Base-by-base conservation (phyloP, 208 protist species). In the Leishmania gerbilli region DNA sequence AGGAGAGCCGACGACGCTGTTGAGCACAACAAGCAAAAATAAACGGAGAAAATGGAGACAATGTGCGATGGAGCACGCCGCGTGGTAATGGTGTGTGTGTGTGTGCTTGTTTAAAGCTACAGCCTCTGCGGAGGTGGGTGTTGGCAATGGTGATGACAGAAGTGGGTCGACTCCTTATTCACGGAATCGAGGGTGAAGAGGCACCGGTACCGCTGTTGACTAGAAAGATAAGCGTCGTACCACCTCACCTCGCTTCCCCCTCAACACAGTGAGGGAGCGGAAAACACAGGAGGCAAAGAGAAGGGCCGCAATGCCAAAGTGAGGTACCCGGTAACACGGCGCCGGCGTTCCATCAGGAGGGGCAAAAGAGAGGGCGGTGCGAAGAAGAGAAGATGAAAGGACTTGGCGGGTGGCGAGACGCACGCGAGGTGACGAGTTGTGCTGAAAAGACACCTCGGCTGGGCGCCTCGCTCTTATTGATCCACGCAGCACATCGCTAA, bases 21-120 rank as follows among this genome's bases (percentile, higher is more conserved):
- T 49, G 45, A 19, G 13, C 21, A 64, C 37, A 68, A 7, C 42
- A 45, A 45, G 67, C 34, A 74, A 62, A 79, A 79, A 71, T 74
- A 47, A 74, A 62, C 45, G 60, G 24, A 24, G 31, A 27, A 17
- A 17, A 40, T 40, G 27, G 62, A 68, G 13, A 42, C 11, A 40
- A 40, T 13, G 62, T 40, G 9, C 62, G 31, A 68, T 68, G 62
- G 3, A 42, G 31, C 62, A 68, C 31, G 40, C 31, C n/a, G 67
- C 55, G 69, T 74, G 45, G 2, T 55, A 27, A 47, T 45, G 19
- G 31, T 68, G 31, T 68, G 62, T 68, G 31, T 11, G 27, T 64
- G n/a, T 24, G 6, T 64, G n/a, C 58, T 64, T 9, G 58, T 11
- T 24, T 64, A 64, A 64, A 34, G 27, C 8, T 27, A 31, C 8